Evolutionary conservation across 352 stramenopile genomes (phyloP).

Genomic region (Pythium brachiatum): DNA sequence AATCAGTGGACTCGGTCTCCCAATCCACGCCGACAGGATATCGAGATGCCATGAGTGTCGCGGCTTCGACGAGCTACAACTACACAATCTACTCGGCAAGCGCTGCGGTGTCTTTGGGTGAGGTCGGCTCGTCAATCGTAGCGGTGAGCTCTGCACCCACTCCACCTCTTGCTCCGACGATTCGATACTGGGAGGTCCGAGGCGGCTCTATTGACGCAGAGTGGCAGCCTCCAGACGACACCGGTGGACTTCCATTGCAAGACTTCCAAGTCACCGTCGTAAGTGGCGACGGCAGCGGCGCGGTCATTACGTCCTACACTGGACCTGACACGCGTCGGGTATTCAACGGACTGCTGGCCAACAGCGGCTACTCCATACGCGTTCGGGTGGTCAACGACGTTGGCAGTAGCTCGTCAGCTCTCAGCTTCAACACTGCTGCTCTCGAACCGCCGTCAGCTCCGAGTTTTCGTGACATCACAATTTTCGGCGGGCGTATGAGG

Average conservation of each 20-base stretch:
- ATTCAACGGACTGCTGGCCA: conserved; percentile 33
- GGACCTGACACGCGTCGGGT: conserved; percentile 4
- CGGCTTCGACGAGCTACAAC: conserved; percentile 31
- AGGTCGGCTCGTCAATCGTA: conserved; percentile 8
- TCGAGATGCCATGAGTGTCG: conserved; percentile 28
- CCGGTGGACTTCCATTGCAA: conserved; percentile 27
- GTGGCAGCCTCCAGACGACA: conserved; percentile 28
- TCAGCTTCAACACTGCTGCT: conserved; percentile 22
- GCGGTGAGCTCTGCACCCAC: conserved; percentile 24
- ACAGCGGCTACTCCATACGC: conserved; percentile 31
- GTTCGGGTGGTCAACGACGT: conserved; percentile 31
- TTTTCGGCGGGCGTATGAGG: conserved; percentile 33
- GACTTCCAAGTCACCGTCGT: neutral
- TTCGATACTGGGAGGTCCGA: conserved; percentile 20
- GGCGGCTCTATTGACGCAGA: conserved; percentile 30
- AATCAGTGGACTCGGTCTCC: neutral
- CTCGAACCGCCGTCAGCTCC: conserved; percentile 30
- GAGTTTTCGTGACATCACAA: conserved; percentile 17
- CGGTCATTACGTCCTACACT: conserved; percentile 24
- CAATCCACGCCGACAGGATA: conserved; percentile 18
- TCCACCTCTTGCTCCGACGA: conserved; percentile 15
- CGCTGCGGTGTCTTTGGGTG: conserved; percentile 9
- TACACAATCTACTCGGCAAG: conserved; percentile 43
- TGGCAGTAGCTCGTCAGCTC: conserved; percentile 17
- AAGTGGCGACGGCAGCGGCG: neutral